Conservation (phyloP, 768 basidiomycete species). For the Clitopilus passeckerianus region DNA sequence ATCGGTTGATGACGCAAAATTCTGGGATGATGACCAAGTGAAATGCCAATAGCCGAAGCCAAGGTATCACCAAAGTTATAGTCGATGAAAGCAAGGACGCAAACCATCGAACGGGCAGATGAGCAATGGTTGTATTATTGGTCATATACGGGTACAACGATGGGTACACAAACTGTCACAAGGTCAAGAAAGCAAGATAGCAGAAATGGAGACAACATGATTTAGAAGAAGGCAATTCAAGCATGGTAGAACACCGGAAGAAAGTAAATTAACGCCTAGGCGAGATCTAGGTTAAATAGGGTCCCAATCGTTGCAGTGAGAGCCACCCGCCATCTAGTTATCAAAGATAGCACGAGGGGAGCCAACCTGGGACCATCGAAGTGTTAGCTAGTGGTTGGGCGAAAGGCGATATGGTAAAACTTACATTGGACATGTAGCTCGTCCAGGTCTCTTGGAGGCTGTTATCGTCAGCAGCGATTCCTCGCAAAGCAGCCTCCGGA, state of each 20-base stretch:
- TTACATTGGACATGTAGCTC: slow-evolving; percentile 57
- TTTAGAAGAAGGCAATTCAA: slow-evolving; percentile 4
- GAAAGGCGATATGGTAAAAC: slow-evolving; percentile 1
- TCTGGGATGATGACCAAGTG: too few species aligned
- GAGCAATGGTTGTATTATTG: too few species aligned
- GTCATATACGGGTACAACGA: too few species aligned
- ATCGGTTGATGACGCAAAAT: too few species aligned
- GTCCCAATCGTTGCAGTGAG: neutral
- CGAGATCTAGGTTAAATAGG: neutral
- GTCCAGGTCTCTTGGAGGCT: slow-evolving; percentile 68
- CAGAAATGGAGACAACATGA: neutral
- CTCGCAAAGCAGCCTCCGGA: slow-evolving; percentile 37
- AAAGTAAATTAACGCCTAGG: neutral
- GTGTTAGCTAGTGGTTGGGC: neutral
- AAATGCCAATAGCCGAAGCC: too few species aligned
- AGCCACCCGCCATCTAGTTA: slow-evolving; percentile 9
- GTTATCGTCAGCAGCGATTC: slow-evolving; percentile 48
- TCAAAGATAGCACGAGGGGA: slow-evolving; percentile 37
- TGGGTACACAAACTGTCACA: too few species aligned
- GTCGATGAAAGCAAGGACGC: too few species aligned
- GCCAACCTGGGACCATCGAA: slow-evolving; percentile 26
- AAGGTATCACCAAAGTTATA: too few species aligned
- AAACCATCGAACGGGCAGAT: too few species aligned
- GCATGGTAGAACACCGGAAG: neutral
- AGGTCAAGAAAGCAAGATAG: neutral